A percentile compares a stretch with the other conserved stretches of the same genome.
Evolutionary conservation across 805 yeast species (phyloP).

Genomic region (Metschnikowia corniflorae): DNA sequence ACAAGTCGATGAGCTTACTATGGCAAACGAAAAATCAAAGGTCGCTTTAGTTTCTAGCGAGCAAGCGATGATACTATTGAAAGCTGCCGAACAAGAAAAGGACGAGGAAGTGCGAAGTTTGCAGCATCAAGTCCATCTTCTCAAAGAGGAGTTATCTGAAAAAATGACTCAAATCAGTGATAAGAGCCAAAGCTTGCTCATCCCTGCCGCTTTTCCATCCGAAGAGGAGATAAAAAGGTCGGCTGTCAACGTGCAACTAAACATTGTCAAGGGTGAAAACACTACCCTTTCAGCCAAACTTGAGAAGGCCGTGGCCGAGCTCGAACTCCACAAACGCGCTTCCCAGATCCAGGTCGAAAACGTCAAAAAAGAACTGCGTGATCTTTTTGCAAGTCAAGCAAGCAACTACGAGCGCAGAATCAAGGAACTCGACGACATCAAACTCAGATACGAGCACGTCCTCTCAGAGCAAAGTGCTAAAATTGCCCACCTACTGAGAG

Average conservation of each 20-base stretch:
- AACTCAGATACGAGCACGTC: conserved; percentile 32
- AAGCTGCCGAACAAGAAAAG: conserved; percentile 11
- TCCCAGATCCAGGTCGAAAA: conserved; percentile 23
- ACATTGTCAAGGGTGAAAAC: conserved; percentile 1
- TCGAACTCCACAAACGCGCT: conserved; percentile 17
- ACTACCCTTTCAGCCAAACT: conserved; percentile 4
- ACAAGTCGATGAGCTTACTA: neutral
- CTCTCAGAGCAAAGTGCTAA: conserved; percentile 36
- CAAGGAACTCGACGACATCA: conserved; percentile 29
- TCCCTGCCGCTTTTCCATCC: neutral
- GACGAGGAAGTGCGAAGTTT: conserved; percentile 3
- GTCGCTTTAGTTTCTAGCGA: conserved; percentile 14
- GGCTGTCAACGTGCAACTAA: neutral
- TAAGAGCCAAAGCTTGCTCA: neutral
- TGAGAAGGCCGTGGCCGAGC: conserved; percentile 1
- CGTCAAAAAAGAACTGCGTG: conserved; percentile 27
- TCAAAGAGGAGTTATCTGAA: no score
- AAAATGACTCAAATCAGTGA: no score
- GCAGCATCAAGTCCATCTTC: neutral
- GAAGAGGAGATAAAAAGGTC: conserved; percentile 1
- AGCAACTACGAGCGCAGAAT: conserved; percentile 33
- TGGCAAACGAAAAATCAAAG: neutral
- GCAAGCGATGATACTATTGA: conserved; percentile 20
- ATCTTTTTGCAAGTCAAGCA: conserved; percentile 22
- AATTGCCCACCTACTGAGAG: conserved; percentile 35